Percentiles rank a stretch among this genome's conserved stretches.
Conservation (phyloP, 192 early-diverging fungal genomes). For the Pecoramyces ruminantium region DNA sequence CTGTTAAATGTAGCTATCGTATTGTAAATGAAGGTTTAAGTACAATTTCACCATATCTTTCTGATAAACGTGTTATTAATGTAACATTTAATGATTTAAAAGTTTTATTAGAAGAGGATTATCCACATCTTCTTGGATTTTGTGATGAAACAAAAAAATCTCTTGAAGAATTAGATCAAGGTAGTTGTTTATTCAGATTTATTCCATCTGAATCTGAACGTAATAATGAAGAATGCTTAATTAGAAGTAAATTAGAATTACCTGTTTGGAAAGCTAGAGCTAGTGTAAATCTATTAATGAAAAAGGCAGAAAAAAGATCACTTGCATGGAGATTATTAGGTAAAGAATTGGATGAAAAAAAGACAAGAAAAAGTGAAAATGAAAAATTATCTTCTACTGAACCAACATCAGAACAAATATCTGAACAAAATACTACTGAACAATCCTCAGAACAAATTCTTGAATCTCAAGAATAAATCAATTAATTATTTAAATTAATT, state of each 20-base stretch:
- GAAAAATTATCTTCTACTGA: background rate
- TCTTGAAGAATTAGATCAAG: slow-evolving; percentile 4
- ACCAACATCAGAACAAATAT: background rate
- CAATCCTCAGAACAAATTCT: background rate
- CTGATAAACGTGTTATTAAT: slow-evolving; percentile 14
- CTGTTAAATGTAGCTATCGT: slow-evolving; percentile 14
- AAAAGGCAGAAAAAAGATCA: slow-evolving; percentile 48
- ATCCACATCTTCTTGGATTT: slow-evolving; percentile 2
- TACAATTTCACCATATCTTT: slow-evolving; percentile 13
- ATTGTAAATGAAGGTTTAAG: slow-evolving; percentile 22
- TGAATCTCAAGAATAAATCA: background rate
- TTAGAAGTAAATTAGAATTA: slow-evolving; percentile 21
- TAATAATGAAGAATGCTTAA: background rate
- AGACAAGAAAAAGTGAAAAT: slow-evolving; percentile 1
- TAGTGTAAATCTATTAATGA: slow-evolving; percentile 55
- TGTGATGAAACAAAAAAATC: slow-evolving; percentile 1
- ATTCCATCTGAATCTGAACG: slow-evolving; percentile 9
- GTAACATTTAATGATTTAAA: slow-evolving; percentile 13
- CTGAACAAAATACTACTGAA: too few species aligned
- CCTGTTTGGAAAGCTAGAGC: slow-evolving; percentile 57
- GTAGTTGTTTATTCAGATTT: slow-evolving; percentile 23
- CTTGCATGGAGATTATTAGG: slow-evolving; percentile 21
- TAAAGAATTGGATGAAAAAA: background rate
- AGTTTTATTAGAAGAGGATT: slow-evolving; percentile 6
- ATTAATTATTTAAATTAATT: too few species aligned